Percentiles rank a stretch among this genome's conserved stretches.
phyloP scores from a whole-genome alignment of 345 rosid species.

The Ailanthus altissimus region DNA sequence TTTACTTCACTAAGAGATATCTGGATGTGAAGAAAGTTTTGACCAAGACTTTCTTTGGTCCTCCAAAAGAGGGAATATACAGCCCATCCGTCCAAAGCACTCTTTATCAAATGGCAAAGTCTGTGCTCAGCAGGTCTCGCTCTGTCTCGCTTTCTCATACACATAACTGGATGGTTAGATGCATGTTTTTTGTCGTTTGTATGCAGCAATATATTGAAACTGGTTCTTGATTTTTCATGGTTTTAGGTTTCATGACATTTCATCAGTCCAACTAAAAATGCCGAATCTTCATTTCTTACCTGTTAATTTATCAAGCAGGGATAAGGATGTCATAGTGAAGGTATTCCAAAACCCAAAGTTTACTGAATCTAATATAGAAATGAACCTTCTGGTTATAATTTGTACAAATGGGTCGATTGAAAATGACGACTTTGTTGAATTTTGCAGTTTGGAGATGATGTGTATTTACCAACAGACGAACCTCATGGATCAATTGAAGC shows the following conservation, averaged over 20 bases:
- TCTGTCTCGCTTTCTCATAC: slow-evolving; percentile 22
- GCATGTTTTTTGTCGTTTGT: too few species aligned
- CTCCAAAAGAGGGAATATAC: slow-evolving; percentile 79
- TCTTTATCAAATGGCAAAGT: slow-evolving; percentile 77
- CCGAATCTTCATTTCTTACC: slow-evolving; percentile 94
- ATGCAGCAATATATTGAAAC: slow-evolving; percentile 9
- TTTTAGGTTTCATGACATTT: slow-evolving; percentile 71
- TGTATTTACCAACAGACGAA: slow-evolving; percentile 80
- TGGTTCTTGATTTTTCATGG: slow-evolving; percentile 13
- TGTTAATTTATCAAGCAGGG: slow-evolving; percentile 75
- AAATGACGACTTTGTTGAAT: slow-evolving; percentile 12
- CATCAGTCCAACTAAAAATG: slow-evolving; percentile 73
- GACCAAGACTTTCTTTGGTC: slow-evolving; percentile 75
- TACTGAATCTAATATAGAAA: not conserved
- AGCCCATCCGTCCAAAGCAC: slow-evolving; percentile 98
- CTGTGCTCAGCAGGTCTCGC: slow-evolving; percentile 68
- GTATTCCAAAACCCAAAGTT: slow-evolving; percentile 30
- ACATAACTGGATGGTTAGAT: too few species aligned
- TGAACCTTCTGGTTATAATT: not conserved
- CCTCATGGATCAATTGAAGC: slow-evolving; percentile 97
- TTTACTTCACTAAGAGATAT: slow-evolving; percentile 67
- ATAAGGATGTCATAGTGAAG: slow-evolving; percentile 69
- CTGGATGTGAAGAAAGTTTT: slow-evolving; percentile 58
- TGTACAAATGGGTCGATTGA: not conserved
- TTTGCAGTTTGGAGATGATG: slow-evolving; percentile 84